Percentiles rank a stretch among this genome's conserved stretches.
These are phyloP conservation scores for Globisporangium nagaii DNA, from an alignment of 352 stramenopile genomes.

Conservation along the genomic window DNA sequence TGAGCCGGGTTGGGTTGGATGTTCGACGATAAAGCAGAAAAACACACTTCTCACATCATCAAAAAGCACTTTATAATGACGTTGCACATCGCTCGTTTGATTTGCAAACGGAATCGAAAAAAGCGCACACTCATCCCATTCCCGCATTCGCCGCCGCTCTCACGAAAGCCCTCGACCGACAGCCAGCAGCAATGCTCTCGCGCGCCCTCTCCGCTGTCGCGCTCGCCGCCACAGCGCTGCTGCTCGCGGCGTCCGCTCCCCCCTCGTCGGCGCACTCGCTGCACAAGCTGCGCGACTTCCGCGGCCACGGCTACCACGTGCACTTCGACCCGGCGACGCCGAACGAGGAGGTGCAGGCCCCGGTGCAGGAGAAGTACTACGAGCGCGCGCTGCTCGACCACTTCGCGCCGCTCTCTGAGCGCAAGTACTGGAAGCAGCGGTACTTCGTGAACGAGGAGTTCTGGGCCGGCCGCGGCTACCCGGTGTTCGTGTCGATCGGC, in stretches of 20 bases:
- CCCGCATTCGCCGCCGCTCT: not conserved
- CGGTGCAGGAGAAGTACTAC: slow-evolving; percentile 56
- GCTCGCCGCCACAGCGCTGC: not conserved
- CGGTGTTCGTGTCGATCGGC: slow-evolving; percentile 88
- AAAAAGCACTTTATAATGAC: no score
- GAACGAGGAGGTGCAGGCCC: slow-evolving; percentile 16
- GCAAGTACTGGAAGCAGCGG: slow-evolving; percentile 75
- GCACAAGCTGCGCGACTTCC: slow-evolving; percentile 45
- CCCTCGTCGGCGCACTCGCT: slow-evolving; percentile 18
- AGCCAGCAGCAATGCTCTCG: no score
- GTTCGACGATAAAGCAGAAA: no score
- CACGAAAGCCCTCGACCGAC: no score
- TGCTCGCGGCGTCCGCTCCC: no score
- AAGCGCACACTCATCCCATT: not conserved
- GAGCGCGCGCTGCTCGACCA: slow-evolving; percentile 62
- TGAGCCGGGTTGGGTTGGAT: no score
- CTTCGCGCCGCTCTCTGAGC: slow-evolving; percentile 53
- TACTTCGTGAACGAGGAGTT: slow-evolving; percentile 90
- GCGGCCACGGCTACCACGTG: slow-evolving; percentile 61
- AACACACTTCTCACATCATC: no score
- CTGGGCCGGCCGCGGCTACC: slow-evolving; percentile 65
- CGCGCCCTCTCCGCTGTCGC: no score
- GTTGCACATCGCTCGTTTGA: no score
- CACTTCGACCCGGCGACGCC: slow-evolving; percentile 36
- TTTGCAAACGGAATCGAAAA: no score